These are phyloP conservation scores for Arthrinium puccinioides DNA, from an alignment of 2,329 filamentous ascomycete species.

Conservation along the genomic window DNA sequence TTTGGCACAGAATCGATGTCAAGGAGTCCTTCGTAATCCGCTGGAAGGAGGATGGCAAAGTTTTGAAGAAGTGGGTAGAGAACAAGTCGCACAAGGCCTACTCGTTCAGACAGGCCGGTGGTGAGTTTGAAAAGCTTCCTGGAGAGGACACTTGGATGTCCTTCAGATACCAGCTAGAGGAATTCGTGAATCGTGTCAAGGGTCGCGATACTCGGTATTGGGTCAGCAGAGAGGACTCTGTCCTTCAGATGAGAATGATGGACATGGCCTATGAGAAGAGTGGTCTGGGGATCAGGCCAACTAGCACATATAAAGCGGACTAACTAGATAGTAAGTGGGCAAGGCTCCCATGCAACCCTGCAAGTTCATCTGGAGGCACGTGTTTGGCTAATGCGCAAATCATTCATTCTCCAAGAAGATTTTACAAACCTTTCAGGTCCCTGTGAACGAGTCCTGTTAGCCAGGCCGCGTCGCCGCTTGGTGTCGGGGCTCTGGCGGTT, in stretches of 20 bases:
- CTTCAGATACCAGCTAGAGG: constrained; percentile 39
- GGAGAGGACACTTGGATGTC: constrained; percentile 32
- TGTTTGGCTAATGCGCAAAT: too few relatives aligned
- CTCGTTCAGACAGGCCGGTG: constrained; percentile 23
- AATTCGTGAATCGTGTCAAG: constrained; percentile 38
- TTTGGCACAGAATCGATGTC: constrained; percentile 29
- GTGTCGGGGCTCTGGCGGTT: too few relatives aligned
- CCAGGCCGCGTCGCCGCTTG: too few relatives aligned
- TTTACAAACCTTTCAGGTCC: too few relatives aligned
- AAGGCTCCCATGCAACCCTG: too few relatives aligned
- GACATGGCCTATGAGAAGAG: constrained; percentile 38
- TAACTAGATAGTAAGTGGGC: too few relatives aligned
- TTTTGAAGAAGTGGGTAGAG: constrained; percentile 15
- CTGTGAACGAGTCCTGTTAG: too few relatives aligned
- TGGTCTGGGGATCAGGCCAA: constrained; percentile 18
- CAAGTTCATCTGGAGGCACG: too few relatives aligned
- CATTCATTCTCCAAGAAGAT: too few relatives aligned
- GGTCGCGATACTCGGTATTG: constrained; percentile 29
- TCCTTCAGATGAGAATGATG: constrained; percentile 36
- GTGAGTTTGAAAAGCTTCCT: constrained; percentile 12
- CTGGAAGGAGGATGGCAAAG: constrained; percentile 9
- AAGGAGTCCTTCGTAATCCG: constrained; percentile 25
- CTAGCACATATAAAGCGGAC: constrained; percentile 3
- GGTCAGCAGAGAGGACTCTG: constrained; percentile 32
- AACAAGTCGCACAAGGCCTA: constrained; percentile 25